Evolutionary conservation across 192 early-diverging fungal species (phyloP), one percentile per base, ranked within the genome.

Genomic region (Irineochytrium annulatum): DNA sequence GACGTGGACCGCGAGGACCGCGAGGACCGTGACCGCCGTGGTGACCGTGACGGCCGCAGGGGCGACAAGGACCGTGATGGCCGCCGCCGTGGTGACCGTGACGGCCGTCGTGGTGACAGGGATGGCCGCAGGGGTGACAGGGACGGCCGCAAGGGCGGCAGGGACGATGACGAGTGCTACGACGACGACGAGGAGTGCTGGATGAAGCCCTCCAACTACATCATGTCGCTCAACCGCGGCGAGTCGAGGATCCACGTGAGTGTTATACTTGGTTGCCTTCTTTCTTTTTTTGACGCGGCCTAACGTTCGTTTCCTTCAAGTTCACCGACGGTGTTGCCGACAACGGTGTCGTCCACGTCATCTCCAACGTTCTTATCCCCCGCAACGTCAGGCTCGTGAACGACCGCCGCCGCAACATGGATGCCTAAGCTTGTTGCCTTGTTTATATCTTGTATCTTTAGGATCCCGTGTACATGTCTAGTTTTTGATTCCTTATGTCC

Each of bases 341-440:
- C 1, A 73, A 73, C 49, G 71, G 55, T 48, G 71, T 52, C 31
- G 55, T 73, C n/a, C 71, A 73, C 43, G 45, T 70, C 61, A 54
- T 71, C 58, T 33, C 65, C 55, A 37, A 55, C 28, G 57, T 71
- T 17, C 43, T 73, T 22, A 41, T 8, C 37, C 37, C 11, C 37
- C n/a, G 37, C 37, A n/a, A 41, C n/a, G 11, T 8, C 37, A n/a
- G 37, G 37, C 37, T n/a, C 37, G 37, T 13, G 37, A n/a, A n/a
- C 37, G 11, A 41, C 8, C 11, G 37, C 37, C 37, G n/a, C n/a
- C 37, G 37, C 37, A 13, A n/a, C n/a, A 41, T 8, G 8, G 37
- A 41, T 41, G 37, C 11, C 37, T 41, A 41, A 8, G 37, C 37
- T 41, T 8, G n/a, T 8, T 41, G 8, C n/a, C 37, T 13, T 41